Evolutionary conservation across 2,329 filamentous ascomycete genomes (phyloP), one percentile per base, ranked within the genome.

Genomic region (Beauveria asiatica): DNA sequence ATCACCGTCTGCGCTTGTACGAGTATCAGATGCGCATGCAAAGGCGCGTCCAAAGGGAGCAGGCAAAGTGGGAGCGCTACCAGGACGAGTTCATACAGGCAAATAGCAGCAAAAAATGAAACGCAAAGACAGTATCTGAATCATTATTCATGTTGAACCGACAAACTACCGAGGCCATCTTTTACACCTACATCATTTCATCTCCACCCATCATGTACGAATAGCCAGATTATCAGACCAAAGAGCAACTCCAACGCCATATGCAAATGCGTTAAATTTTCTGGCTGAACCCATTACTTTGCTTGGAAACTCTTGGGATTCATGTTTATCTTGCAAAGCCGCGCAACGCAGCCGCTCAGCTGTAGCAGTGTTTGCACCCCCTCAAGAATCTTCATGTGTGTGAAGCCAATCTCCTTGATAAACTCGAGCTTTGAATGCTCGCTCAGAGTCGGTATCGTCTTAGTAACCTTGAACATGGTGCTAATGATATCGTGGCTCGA

Each of bases 401-500:
- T 96, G 74, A 97, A 97, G 57, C 94, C 94, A 74, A 99, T 99
- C 76, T 97, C 94, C 76, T 92, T 93, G 76, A 97, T 96, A 68
- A 97, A 99, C 72, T 97, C 93, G 63, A 99, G 80, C 78, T 97
- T 97, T 17, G 92, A 86, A 73, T 97, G 92, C 75, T 99, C 94
- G 66, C 91, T 94, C 60, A 99, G 78, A 1, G 88, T 91, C 2
- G 90, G 89, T 62, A 97, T 92, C 1, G 92, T 95, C 79, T 97
- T 99, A 50, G 94, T 97, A 62, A 99, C 94, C 70, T 88, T 87
- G 80, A 99, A 97, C 94, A 99, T 99, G 63, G 93, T 99, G 76
- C 89, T 95, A 74, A 99, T 95, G 67, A 99, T 96, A 73, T 99
- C 94, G 76, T 99, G 93, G 67, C 91, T 95, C n/a, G 91, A 96